phyloP scores from a whole-genome alignment of 1,139 yeast species.

The Debaryomyces nepalensis region DNA sequence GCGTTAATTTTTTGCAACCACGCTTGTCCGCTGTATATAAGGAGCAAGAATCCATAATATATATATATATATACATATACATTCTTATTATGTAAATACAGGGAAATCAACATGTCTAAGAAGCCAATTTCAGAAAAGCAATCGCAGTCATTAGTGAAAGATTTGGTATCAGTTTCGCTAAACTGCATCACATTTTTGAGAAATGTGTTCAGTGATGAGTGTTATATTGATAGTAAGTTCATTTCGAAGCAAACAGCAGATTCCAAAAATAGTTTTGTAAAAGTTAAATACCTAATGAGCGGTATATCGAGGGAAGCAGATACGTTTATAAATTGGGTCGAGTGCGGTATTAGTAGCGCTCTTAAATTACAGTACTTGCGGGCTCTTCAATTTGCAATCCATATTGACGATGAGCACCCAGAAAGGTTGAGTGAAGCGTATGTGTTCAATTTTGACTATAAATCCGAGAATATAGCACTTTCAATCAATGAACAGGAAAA shows the following conservation, averaged over 20 bases:
- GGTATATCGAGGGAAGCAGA: constrained; percentile 52
- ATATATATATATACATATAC: neutral
- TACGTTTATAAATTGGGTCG: constrained; percentile 53
- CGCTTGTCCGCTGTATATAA: neutral
- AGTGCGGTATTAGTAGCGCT: constrained; percentile 51
- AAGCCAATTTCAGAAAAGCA: constrained; percentile 29
- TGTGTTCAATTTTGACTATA: constrained; percentile 46
- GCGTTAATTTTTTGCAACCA: constrained; percentile 12
- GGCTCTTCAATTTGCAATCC: constrained; percentile 51
- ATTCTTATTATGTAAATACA: constrained; percentile 20
- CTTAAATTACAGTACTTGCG: constrained; percentile 44
- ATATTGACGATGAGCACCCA: constrained; percentile 43
- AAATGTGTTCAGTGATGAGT: constrained; percentile 53
- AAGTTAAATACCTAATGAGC: constrained; percentile 48
- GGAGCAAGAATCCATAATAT: neutral
- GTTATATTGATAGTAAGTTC: constrained; percentile 48
- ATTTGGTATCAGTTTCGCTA: constrained; percentile 50
- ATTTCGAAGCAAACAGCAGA: constrained; percentile 33
- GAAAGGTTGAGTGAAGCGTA: constrained; percentile 51
- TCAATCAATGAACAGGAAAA: constrained; percentile 1
- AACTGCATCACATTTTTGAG: constrained; percentile 58
- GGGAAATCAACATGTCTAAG: constrained; percentile 19
- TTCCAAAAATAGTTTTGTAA: constrained; percentile 33
- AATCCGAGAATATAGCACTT: neutral
- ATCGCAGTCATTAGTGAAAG: constrained; percentile 45